phyloP scores from a whole-genome alignment of 352 stramenopile species.

The Pythium plurisporium region DNA sequence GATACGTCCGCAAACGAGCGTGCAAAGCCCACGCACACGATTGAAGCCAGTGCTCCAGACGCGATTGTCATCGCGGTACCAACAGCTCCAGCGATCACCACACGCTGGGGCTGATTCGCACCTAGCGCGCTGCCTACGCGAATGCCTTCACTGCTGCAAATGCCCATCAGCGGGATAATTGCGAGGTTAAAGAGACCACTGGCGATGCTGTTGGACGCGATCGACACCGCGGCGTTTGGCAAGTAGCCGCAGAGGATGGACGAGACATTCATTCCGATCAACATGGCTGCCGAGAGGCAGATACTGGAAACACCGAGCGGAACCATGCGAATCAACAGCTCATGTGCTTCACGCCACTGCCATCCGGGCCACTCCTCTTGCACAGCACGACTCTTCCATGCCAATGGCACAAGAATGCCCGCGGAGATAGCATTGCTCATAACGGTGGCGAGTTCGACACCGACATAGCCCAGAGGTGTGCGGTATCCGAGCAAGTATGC shows the following conservation, averaged over 20 bases:
- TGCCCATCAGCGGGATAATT: slow-evolving; percentile 45
- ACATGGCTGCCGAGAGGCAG: slow-evolving; percentile 41
- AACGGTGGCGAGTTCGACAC: slow-evolving; percentile 24
- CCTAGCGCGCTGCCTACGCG: slow-evolving; percentile 58
- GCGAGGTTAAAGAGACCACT: slow-evolving; percentile 31
- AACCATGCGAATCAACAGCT: not conserved
- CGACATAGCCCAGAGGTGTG: slow-evolving; percentile 31
- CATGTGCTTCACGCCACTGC: slow-evolving; percentile 18
- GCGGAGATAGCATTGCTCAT: slow-evolving; percentile 24
- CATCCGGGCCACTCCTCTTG: slow-evolving; percentile 28
- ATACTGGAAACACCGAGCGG: slow-evolving; percentile 38
- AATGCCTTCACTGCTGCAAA: slow-evolving; percentile 45
- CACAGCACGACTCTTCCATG: slow-evolving; percentile 23
- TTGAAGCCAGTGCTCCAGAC: slow-evolving; percentile 22
- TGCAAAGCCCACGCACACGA: slow-evolving; percentile 28
- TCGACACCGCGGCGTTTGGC: slow-evolving; percentile 42
- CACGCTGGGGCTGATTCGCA: slow-evolving; percentile 38
- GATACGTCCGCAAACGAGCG: slow-evolving; percentile 35
- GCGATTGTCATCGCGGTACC: slow-evolving; percentile 9
- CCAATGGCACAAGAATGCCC: slow-evolving; percentile 3
- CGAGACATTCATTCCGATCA: slow-evolving; percentile 41
- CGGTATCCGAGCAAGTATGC: slow-evolving; percentile 39
- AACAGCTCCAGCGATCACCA: slow-evolving; percentile 33
- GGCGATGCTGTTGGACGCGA: slow-evolving; percentile 49
- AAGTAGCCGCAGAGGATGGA: slow-evolving; percentile 44